Evolutionary conservation across 176 grass and related monocot species (phyloP), one percentile per base, ranked within the genome.

Genomic region (Zizania latifolia): DNA sequence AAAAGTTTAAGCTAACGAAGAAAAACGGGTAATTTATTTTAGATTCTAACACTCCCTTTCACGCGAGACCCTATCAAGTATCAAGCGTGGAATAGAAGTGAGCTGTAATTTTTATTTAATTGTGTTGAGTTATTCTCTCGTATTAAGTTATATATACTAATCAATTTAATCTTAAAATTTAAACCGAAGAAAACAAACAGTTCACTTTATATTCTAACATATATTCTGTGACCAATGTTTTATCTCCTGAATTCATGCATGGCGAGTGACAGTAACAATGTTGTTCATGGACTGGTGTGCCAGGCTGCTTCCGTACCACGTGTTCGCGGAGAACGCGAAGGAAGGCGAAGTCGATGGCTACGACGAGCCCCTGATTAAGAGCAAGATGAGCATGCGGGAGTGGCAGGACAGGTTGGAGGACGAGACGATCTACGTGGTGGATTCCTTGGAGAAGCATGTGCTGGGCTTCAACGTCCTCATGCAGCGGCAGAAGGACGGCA

Each of bases 301-400:
- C 70, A 86, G 84, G 84, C 57, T 86, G 7, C 71, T 86, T 14
- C 84, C 84, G 0, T 86, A 86, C 64, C 84, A 86, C 40, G 71
- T 81, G 14, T 81, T 86, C 35, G 71, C 71, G 36, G 71, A 81
- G 3, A 55, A 70, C 33, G 84, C n/a, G n/a, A n/a, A 76, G 23
- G 84, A 81, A 6, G 70, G 69, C 0, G 31, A 74, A 4, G 31
- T 8, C 32, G 34, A 27, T 6, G 5, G 10, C 10, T 7, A 3
- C 19, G 70, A 39, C 9, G 26, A 13, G 46, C 16, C 8, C n/a
- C 28, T 26, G 36, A 40, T 37, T 34, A 58, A 84, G 37, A n/a
- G n/a, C n/a, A 78, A 40, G 12, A 59, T 69, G 34, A 46, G 19
- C 23, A 0, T 13, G 16, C 54, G 76, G 63, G n/a, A 2, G 46